Base-by-base conservation (phyloP, 2,329 filamentous ascomycete species). In the Colletotrichum karsti region DNA sequence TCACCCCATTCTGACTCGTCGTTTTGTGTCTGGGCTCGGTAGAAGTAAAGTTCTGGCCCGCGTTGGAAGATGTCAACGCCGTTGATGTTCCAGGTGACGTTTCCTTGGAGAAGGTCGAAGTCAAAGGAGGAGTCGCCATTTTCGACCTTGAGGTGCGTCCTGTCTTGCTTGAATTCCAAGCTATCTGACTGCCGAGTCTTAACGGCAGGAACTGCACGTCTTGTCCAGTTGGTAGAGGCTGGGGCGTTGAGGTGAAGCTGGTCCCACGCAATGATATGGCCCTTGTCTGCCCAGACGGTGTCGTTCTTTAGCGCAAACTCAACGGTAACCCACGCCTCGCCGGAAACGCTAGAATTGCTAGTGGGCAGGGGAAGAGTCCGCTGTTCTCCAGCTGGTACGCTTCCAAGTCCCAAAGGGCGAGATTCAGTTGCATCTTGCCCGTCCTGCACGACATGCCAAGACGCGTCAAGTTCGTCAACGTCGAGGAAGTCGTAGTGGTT, bases 401-500 rank as follows among this genome's bases (percentile, higher is more conserved):
- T 35, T 7, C 10, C 35, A 3, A 63, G 18, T 2, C 46, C 22
- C 20, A 63, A 41, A 12, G 22, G 15, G 5, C 26, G 13, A 13
- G 44, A 3, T 7, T 55, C n/a, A 2, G 46, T 59, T 0, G 48
- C 46, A 0, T 50, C 48, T 6, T 59, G 13, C 4, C 63, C 59
- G 22, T 63, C 58, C 35, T 41, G 59, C 8, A 54, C 22, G 13
- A 86, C 71, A 18, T 76, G 77, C 80, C 81, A 86, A 8, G 75
- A 74, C 62, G 82, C 84, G 18, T 73, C 75, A 15, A 89, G 73
- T 65, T 88, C 83, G 58, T 86, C 83, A 2, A 89, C 78, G 0
- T 76, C 79, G 30, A 83, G 74, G 66, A 87, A 88, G 73, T 89
- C 87, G 72, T 89, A 88, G 12, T 84, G 80, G 60, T 88, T 89